Base-by-base conservation (phyloP, 805 yeast species). In the Ogataea sp. region DNA sequence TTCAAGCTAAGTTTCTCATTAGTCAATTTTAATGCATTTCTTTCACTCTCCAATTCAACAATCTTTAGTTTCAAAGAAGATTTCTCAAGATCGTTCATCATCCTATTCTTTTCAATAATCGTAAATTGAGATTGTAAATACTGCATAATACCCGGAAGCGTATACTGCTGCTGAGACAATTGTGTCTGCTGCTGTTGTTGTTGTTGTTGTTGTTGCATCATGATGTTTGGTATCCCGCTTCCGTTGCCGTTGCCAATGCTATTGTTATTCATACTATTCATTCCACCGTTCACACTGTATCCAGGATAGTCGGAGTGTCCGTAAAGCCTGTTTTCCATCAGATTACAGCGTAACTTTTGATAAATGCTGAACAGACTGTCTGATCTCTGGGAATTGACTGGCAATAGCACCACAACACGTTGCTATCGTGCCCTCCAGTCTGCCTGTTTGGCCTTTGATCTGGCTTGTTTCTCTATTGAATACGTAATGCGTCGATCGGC, bases 121-220 rank as follows among this genome's bases (percentile, higher is more conserved):
- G 80, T 73, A 54, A 74, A 75, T 45, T 75, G 80, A n/a, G 73
- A 65, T 32, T 78, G 77, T 42, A 75, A 56, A 49, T 75, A 75
- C 49, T 73, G 75, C 60, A 75, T 74, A 18, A 75, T 74, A 0
- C 81, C 81, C 0, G 81, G 81, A 14, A 75, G 60, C 3, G 80
- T 73, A 34, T 62, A 62, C 20, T 58, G 57, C 6, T 42, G 37
- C 32, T 49, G 48, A n/a, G n/a, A n/a, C n/a, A n/a, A n/a, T n/a
- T n/a, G n/a, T n/a, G n/a, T 44, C 16, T 26, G 26, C 14, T 37
- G 33, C 38, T 41, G 26, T 37, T 34, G 16, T 23, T 23, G 26
- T 11, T 23, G 26, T 23, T 23, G 26, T 3, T 37, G 41, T 40
- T 9, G 28, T 37, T 14, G 32, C 41, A 3, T 26, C 7, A 6